phyloP scores from a whole-genome alignment of 768 basidiomycete genomes.

The Cubamyces lactineus region DNA sequence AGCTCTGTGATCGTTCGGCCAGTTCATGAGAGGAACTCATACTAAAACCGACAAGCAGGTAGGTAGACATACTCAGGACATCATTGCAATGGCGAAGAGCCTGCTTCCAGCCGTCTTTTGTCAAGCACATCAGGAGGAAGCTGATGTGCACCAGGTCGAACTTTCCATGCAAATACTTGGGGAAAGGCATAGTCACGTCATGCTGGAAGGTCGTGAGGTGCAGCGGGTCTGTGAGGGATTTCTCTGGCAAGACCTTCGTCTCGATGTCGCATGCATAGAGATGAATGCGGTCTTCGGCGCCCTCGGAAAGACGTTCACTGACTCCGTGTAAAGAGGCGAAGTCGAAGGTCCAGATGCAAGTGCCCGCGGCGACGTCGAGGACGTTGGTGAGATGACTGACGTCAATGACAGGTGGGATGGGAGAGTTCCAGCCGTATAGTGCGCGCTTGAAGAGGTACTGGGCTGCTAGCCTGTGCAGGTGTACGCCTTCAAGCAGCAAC shows the following conservation, averaged over 20 bases:
- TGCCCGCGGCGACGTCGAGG: conserved; percentile 27
- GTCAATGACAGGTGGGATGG: conserved; percentile 17
- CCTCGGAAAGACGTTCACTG: not conserved
- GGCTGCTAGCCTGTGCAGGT: not conserved
- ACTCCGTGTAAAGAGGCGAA: conserved; percentile 10
- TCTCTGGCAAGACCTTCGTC: conserved; percentile 16
- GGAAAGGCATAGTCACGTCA: conserved; percentile 26
- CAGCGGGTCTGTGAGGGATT: not conserved
- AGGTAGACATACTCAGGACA: conserved; percentile 23
- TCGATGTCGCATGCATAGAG: conserved; percentile 27
- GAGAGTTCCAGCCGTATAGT: conserved; percentile 9
- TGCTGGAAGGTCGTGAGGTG: conserved; percentile 26
- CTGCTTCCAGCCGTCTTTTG: conserved; percentile 16
- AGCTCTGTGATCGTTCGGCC: not conserved
- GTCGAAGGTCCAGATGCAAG: conserved; percentile 25
- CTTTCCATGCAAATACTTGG: conserved; percentile 10
- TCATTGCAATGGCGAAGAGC: conserved; percentile 13
- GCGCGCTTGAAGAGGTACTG: conserved; percentile 25
- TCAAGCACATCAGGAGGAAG: conserved; percentile 20
- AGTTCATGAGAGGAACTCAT: not conserved
- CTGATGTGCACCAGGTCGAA: conserved; percentile 28
- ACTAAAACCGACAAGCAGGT: too few species aligned
- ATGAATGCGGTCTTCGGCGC: not conserved
- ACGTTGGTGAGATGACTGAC: not conserved
- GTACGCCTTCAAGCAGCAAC: too few species aligned